Conservation (phyloP, 2,329 filamentous ascomycete species). For the Colletotrichum neosansevieriae region DNA sequence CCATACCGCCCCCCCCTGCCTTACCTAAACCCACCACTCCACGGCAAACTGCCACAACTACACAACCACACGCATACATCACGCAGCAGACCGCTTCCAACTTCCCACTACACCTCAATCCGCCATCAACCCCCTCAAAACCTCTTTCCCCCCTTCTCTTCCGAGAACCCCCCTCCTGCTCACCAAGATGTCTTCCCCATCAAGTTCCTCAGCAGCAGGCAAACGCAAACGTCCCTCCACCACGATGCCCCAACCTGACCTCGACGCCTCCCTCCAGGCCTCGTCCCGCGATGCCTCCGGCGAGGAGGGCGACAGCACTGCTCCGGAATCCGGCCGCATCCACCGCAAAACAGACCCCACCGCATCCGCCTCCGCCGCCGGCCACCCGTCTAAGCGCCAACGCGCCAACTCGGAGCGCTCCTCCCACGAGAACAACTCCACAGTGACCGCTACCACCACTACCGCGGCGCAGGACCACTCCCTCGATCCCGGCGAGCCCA, state of each 20-base stretch:
- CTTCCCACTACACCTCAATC: not conserved
- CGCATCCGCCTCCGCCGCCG: conserved; percentile 55
- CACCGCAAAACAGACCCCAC: conserved; percentile 67
- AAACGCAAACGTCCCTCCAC: conserved; percentile 86
- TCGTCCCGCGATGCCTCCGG: conserved; percentile 86
- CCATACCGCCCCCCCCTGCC: conserved; percentile 16
- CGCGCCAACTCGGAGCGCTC: conserved; percentile 72
- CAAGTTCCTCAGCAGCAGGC: conserved; percentile 63
- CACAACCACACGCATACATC: not conserved
- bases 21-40: conserved; percentile 26
- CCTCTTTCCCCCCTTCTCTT: not conserved
- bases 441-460: conserved; percentile 44
- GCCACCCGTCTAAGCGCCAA: conserved; percentile 80
- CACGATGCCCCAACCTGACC: conserved; percentile 55
- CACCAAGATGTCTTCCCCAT: conserved; percentile 70
- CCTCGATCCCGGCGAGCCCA: conserved; percentile 75
- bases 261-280: conserved; percentile 71
- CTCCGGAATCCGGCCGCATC: conserved; percentile 66
- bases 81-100: conserved; percentile 13
- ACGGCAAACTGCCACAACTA: conserved; percentile 4
- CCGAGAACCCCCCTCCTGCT: conserved; percentile 4
- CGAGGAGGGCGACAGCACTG: conserved; percentile 82
- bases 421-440: conserved; percentile 58
- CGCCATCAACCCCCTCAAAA: conserved; percentile 6
- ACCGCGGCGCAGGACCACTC: conserved; percentile 50